A percentile compares a stretch with the other conserved stretches of the same genome.
These are phyloP conservation scores for Harringtonia aguacate DNA, from an alignment of 2,329 filamentous ascomycete species.

Conservation along the genomic window DNA sequence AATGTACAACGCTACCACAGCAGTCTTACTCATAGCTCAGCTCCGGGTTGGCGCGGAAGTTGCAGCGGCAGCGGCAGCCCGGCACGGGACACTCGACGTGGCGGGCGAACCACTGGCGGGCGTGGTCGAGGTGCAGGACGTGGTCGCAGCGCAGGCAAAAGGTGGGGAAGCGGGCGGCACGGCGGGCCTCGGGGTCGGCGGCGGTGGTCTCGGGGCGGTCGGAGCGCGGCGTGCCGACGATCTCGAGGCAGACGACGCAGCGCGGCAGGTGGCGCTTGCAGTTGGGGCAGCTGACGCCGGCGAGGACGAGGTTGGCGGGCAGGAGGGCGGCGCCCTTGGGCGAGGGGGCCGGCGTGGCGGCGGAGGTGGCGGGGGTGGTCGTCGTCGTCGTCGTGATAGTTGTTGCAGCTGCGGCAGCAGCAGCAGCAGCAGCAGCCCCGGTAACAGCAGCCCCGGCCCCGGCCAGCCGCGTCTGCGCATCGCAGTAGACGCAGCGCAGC, in stretches of 20 bases:
- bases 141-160: constrained; percentile 61
- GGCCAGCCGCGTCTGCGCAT: constrained; percentile 43
- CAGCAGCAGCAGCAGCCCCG: constrained; percentile 5
- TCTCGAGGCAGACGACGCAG: constrained; percentile 57
- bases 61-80: constrained; percentile 56
- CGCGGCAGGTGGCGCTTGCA: constrained; percentile 57
- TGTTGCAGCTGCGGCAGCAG: constrained; percentile 6
- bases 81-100: constrained; percentile 59
- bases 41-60: constrained; percentile 49
- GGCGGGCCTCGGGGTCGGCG: constrained; percentile 31
- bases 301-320: constrained; percentile 41
- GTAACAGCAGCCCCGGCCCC: constrained; percentile 18
- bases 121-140: constrained; percentile 57
- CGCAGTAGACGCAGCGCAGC: constrained; percentile 69
- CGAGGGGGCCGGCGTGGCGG: not conserved
- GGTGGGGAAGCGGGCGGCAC: constrained; percentile 51
- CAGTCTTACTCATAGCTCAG: constrained; percentile 42
- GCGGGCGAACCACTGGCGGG: constrained; percentile 53
- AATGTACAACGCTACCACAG: too few species aligned
- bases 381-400: constrained; percentile 6
- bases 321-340: constrained; percentile 36
- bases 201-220: constrained; percentile 41
- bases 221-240: constrained; percentile 53
- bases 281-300: constrained; percentile 54
- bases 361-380: not conserved